Conservation (phyloP, 2,329 filamentous ascomycete species). For the Penicillium nordicum region DNA sequence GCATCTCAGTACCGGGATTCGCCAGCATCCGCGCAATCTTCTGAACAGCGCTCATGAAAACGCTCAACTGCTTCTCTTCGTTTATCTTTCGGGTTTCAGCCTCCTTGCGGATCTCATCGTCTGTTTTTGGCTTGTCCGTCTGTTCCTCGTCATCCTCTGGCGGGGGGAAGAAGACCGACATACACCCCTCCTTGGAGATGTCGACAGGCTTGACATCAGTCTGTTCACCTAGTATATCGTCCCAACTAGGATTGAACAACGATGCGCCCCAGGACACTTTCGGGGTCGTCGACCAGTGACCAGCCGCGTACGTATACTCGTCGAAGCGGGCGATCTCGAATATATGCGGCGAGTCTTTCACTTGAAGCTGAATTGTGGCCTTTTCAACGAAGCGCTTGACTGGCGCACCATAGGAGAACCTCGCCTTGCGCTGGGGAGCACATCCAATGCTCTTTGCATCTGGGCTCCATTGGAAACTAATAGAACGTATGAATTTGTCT, state of each 20-base stretch:
- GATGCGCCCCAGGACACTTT: slow-evolving; percentile 38
- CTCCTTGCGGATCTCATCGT: neutral
- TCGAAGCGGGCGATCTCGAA: slow-evolving; percentile 47
- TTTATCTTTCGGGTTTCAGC: neutral
- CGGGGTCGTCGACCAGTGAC: slow-evolving; percentile 8
- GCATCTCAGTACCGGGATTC: neutral
- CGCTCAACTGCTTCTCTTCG: neutral
- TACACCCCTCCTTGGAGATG: neutral
- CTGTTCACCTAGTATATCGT: slow-evolving; percentile 34
- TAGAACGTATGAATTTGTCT: slow-evolving; percentile 2
- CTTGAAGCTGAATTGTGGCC: slow-evolving; percentile 36
- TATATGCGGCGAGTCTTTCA: slow-evolving; percentile 41
- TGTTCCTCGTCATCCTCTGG: neutral
- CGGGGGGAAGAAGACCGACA: neutral
- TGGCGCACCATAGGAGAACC: slow-evolving; percentile 25
- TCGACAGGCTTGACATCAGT: neutral
- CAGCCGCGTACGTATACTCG: slow-evolving; percentile 21
- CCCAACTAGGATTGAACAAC: slow-evolving; percentile 40
- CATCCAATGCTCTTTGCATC: slow-evolving; percentile 22
- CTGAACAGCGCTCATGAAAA: slow-evolving; percentile 4
- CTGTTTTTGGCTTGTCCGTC: neutral
- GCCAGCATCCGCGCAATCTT: slow-evolving; percentile 1
- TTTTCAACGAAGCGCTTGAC: slow-evolving; percentile 40
- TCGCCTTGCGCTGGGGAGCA: slow-evolving; percentile 28
- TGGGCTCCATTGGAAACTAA: slow-evolving; percentile 1